Percentiles rank a stretch among this genome's conserved stretches.
These are phyloP conservation scores for Helichrysum umbraculigerum DNA, from an alignment of 129 eudicot genomes.

Conservation along the genomic window DNA sequence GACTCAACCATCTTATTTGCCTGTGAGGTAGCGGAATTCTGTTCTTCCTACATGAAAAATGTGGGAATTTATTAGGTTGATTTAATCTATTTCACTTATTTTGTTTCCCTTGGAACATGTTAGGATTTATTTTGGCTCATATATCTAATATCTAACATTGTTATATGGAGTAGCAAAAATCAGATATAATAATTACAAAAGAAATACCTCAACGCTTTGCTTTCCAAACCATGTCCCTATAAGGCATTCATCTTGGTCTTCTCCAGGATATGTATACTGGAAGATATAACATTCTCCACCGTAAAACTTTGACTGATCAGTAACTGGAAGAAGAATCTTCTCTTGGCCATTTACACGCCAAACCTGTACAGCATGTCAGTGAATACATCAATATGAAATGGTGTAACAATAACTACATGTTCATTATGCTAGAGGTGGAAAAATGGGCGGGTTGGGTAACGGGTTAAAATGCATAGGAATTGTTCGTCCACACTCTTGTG, in stretches of 20 bases:
- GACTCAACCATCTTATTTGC: slow-evolving; percentile 93
- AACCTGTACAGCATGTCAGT: slow-evolving; percentile 51
- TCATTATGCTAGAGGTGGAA: background rate
- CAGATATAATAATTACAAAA: slow-evolving; percentile 9
- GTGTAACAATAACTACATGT: background rate
- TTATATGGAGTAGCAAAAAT: background rate
- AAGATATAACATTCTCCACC: slow-evolving; percentile 96
- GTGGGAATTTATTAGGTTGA: slow-evolving; percentile 6
- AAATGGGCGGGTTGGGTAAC: background rate
- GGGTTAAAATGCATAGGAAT: background rate
- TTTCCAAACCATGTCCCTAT: slow-evolving; percentile 92
- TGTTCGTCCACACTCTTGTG: background rate
- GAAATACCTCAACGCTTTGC: slow-evolving; percentile 70
- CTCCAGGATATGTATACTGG: slow-evolving; percentile 84
- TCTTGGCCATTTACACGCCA: slow-evolving; percentile 89
- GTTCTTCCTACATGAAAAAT: slow-evolving; percentile 60
- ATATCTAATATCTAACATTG: background rate
- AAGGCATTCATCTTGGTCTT: slow-evolving; percentile 77
- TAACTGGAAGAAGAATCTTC: slow-evolving; percentile 57
- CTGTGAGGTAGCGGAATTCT: slow-evolving; percentile 66
- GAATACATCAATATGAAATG: slow-evolving; percentile 12
- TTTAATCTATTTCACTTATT: background rate
- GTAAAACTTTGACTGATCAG: slow-evolving; percentile 79
- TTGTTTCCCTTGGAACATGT: background rate
- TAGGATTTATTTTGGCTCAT: slow-evolving; percentile 9